Base-by-base conservation (phyloP, 805 yeast genomes). In the Kregervanrija fluxuum region DNA sequence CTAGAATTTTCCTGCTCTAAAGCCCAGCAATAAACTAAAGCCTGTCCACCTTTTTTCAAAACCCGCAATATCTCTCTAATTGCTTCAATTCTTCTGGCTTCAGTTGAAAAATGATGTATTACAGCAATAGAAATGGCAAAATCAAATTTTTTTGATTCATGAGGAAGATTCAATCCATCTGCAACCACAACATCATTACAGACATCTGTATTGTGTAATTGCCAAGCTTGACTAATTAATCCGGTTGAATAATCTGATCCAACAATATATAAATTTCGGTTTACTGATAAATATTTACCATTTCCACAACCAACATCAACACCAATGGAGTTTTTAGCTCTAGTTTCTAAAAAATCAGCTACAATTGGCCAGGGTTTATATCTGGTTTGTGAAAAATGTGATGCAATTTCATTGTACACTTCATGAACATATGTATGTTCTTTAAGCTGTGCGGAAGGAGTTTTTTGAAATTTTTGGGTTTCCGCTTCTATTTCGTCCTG, bases 361-460 rank as follows among this genome's bases (percentile, higher is more conserved):
- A 93, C 99, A 15, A 89, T 80, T 8, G 98, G 98, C 99, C 99
- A 93, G 28, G 98, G 97, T 68, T 85, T 91, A 66, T 90, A 93
- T 40, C 99, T 65, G 0, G 99, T 93, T 53, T 83, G 83, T 2
- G 98, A 90, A 62, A 93, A 93, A 61, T 93, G 99, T 9, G 81
- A 54, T 0, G 99, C 98, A 30, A 93, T 93, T 47, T 85, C 85
- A 58, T 93, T 86, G 67, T 93, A 93, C 10, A 93, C 95, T n/a
- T 77, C 75, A 62, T 93, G 99, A 1, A 93, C 99, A 57, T 77
- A 82, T 41, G 73, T 73, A 40, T 81, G 78, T 57, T 93, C 99
- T 60, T 80, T 83, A 10, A 58, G 52, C 33, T 68, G 70, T 1
- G 88, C 81, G 15, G 72, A 71, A 13, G 52, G 40, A 11, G 55